phyloP scores from a whole-genome alignment of 805 yeast genomes.

The Barnettozyma populi region DNA sequence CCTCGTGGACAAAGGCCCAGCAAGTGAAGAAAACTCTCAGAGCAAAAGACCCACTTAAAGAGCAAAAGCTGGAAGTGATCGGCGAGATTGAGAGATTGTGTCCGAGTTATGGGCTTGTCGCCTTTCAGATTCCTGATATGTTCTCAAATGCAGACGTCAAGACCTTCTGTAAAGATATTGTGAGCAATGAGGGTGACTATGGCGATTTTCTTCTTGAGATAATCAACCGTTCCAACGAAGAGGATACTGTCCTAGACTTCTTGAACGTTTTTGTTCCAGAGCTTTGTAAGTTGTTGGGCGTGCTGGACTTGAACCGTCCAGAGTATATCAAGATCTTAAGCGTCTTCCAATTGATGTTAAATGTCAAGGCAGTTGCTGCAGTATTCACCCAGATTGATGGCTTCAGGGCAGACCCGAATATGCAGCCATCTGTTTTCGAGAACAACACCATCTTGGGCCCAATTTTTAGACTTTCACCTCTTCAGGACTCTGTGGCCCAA shows the following conservation, averaged over 20 bases:
- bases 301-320: constrained; percentile 43
- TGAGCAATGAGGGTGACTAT: constrained; percentile 25
- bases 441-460: constrained; percentile 69
- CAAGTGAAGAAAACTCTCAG: constrained; percentile 38
- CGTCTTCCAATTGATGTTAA: constrained; percentile 51
- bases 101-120: constrained; percentile 59
- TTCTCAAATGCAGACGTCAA: constrained; percentile 27
- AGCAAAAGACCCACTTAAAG: constrained; percentile 35
- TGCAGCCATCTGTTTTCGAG: constrained; percentile 51
- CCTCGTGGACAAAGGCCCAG: constrained; percentile 38
- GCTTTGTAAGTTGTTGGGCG: constrained; percentile 32
- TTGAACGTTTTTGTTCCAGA: constrained; percentile 41
- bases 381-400: constrained; percentile 51
- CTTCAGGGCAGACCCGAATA: constrained; percentile 39
- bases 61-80: constrained; percentile 35
- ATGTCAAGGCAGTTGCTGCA: constrained; percentile 57
- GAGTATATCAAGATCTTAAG: constrained; percentile 49
- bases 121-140: constrained; percentile 62
- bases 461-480: constrained; percentile 67
- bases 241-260: constrained; percentile 59
- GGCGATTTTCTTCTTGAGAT: constrained; percentile 52
- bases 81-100: constrained; percentile 44
- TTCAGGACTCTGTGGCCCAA: constrained; percentile 44
- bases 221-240: constrained; percentile 54
- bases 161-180: constrained; percentile 26